A percentile compares a stretch with the other conserved stretches of the same genome.
These are phyloP conservation scores for Brasilioporus rufonigricans DNA, from an alignment of 768 basidiomycete genomes.

Conservation along the genomic window DNA sequence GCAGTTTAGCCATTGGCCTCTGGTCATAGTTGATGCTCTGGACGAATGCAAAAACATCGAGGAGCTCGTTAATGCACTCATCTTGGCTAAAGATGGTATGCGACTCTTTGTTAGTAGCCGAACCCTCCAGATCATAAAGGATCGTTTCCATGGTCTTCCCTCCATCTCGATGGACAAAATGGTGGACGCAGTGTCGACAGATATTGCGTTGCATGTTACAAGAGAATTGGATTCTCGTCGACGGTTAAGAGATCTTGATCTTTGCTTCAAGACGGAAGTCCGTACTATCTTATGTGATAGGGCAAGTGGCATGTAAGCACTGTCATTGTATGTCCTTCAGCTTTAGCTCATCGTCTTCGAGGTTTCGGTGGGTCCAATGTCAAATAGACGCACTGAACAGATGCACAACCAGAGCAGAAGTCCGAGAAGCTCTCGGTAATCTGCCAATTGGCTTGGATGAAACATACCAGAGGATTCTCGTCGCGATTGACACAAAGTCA, in stretches of 20 bases:
- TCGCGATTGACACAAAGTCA: slow-evolving; percentile 3
- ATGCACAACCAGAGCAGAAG: slow-evolving; percentile 8
- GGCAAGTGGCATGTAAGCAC: slow-evolving; percentile 19
- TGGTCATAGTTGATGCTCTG: slow-evolving; percentile 21
- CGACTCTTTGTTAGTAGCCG: slow-evolving; percentile 22
- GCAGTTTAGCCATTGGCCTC: neutral
- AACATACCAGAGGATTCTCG: too few species aligned
- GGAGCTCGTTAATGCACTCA: slow-evolving; percentile 10
- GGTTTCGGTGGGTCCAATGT: slow-evolving; percentile 26
- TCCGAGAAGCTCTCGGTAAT: slow-evolving; percentile 13
- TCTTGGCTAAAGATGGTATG: neutral
- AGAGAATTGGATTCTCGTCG: too few species aligned
- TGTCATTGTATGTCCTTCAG: neutral
- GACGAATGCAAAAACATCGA: slow-evolving; percentile 19
- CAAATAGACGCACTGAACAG: slow-evolving; percentile 14
- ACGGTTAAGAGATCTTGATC: slow-evolving; percentile 4
- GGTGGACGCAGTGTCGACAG: too few species aligned
- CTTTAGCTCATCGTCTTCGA: neutral
- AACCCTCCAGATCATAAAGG: slow-evolving; percentile 7
- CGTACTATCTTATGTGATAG: neutral
- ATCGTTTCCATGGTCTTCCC: neutral
- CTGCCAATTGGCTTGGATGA: slow-evolving; percentile 18
- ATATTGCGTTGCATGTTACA: too few species aligned
- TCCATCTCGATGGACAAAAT: too few species aligned
- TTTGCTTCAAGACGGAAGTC: slow-evolving; percentile 10